phyloP scores from a whole-genome alignment of 2,329 filamentous ascomycete genomes.

The Colletotrichum sp. region DNA sequence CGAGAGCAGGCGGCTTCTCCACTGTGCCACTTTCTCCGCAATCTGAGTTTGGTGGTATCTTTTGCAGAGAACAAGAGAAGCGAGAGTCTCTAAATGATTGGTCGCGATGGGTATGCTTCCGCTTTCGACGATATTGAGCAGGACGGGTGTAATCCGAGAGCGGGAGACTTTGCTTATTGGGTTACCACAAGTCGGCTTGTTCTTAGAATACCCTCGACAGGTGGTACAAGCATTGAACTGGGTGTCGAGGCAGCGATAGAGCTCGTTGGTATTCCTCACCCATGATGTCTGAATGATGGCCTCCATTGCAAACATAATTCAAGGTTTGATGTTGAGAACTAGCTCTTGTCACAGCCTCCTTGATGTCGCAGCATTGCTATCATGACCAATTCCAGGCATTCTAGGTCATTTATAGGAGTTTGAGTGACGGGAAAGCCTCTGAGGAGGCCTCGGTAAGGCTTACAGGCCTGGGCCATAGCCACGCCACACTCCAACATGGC shows the following conservation, averaged over 20 bases:
- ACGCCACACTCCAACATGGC: background rate
- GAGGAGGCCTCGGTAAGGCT: constrained; percentile 3
- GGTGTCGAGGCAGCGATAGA: background rate
- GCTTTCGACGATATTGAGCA: background rate
- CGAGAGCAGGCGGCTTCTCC: background rate
- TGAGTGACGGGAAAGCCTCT: background rate
- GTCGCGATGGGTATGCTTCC: background rate
- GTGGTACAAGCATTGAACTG: background rate
- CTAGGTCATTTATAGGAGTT: background rate
- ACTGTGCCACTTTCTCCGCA: background rate
- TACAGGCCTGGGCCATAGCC: background rate
- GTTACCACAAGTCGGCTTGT: background rate
- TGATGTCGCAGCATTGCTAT: background rate
- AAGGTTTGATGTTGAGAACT: background rate
- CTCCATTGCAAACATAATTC: background rate
- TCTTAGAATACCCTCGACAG: background rate
- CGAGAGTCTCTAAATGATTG: background rate
- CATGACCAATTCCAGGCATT: background rate
- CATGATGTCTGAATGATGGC: background rate
- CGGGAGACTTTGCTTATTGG: background rate
- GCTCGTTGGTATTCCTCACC: background rate
- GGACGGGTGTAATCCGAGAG: background rate
- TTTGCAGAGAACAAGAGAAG: background rate
- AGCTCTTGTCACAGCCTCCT: background rate
- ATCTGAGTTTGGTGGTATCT: background rate